Base-by-base conservation (phyloP, 768 basidiomycete genomes). In the Trametes elegans region DNA sequence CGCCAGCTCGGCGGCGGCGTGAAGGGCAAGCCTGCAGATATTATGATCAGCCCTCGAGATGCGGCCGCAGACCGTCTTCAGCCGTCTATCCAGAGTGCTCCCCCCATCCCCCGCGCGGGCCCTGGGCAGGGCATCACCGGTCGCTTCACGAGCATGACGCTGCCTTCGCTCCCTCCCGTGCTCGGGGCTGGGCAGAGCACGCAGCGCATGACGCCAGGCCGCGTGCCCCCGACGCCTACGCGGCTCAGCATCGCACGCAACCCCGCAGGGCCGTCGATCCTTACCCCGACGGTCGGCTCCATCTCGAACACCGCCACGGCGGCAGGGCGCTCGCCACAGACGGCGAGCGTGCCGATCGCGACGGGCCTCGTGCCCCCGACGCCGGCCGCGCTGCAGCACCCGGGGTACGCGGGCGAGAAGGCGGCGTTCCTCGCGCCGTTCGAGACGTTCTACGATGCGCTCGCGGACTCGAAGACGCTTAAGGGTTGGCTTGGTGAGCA, bases 401-500 rank as follows among this genome's bases (percentile, higher is more conserved):
- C 83, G 1, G 78, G 77, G 11, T 84, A 82, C 63, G 64, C 79
- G 9, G 79, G 80, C 21, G 85, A 87, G 64, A 90, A 87, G 66
- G 74, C 81, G 1, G 85, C 89, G 18, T 94, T 94, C 69, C 72
- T 94, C 43, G 83, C 86, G 0, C 90, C 89, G 3, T 94, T 93
- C 61, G 88, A 87, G 64, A 69, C 79, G 47, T 93, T 94, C 69
- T 94, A 92, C 66, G 90, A 93, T 55, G 85, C 90, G 3, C 80
- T 94, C 28, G 79, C 84, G 50, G 92, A 92, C 67, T 84, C 87
- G 14, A 85, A 82, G 64, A 82, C 89, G 64, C 79, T 93, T 53
- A 91, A 92, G 71, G 64, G 68, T 32, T 90, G 90, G 85, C 76
- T 93, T 7, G 74, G 76, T 21, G 87, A 88, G 40, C 90, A 93